Base-by-base conservation (phyloP, 2,329 filamentous ascomycete genomes). In the Daldinia sp. region DNA sequence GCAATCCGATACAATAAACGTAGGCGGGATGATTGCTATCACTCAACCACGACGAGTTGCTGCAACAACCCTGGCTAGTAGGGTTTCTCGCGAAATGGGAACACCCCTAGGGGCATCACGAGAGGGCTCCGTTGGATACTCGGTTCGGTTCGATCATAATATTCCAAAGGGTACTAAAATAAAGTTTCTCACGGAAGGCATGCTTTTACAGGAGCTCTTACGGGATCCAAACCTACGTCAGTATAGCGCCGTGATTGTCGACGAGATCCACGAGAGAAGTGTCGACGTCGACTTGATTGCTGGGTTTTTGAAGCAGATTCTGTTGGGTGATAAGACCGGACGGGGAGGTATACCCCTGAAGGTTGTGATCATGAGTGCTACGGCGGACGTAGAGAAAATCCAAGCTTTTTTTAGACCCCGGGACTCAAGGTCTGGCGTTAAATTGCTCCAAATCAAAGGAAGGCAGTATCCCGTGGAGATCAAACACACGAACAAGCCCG, bases 261-360 rank as follows among this genome's bases (percentile, higher is more conserved):
- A 99, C 77, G 95, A 99, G 77, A 95, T 99, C 10, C 95, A 99
- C 79, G 95, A 99, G 79, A 85, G 95, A 70, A 96, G 94, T 69
- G 87, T 98, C 19, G 96, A 98, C 74, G 94, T 97, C 6, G 95
- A 99, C 78, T 79, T 99, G 23, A 83, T 97, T 8, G 82, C 96
- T 23, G 95, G 95, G 0, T 98, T 99, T 68, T 75, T 99, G 64
- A 92, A 92, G 73, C 90, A 91, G 63, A 85, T 98, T 47, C 79
- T 95, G 1, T 80, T 82, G 0, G 81, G 84, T 2, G 82, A 88
- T 57, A 84, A 86, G 34, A 81, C 85, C 43, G 88, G 88, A 5
- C 86, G 90, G 3, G 88, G 89, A 6, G 91, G 90, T 4, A 80
- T 90, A 27, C 89, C 91, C 1, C 80, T 99, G 58, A 98, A 97